These are phyloP conservation scores for Ochromonas danica DNA, from an alignment of 108 stramenopile species.

Conservation along the genomic window DNA sequence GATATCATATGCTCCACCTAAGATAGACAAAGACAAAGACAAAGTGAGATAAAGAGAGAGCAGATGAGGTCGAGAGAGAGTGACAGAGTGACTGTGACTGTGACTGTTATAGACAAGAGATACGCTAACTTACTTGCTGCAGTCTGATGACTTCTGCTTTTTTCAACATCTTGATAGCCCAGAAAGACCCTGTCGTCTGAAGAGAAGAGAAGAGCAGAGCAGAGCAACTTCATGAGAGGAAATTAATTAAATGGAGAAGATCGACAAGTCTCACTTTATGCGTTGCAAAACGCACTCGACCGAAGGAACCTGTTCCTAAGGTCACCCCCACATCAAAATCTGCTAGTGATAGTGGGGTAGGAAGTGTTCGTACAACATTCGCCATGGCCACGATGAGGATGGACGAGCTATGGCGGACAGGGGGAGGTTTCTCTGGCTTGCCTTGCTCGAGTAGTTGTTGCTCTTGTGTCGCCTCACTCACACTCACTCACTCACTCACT, in stretches of 20 bases:
- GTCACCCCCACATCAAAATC: constrained; percentile 76
- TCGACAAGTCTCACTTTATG: constrained; percentile 49
- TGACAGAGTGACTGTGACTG: not conserved
- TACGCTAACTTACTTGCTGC: constrained; percentile 49
- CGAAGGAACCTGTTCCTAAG: constrained; percentile 77
- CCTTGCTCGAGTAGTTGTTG: too few species aligned
- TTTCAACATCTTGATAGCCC: constrained; percentile 78
- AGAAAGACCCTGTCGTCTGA: constrained; percentile 48
- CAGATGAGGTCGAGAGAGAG: too few species aligned
- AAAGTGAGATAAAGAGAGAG: not conserved
- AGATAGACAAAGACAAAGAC: not conserved
- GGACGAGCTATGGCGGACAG: too few species aligned
- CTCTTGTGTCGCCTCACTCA: too few species aligned
- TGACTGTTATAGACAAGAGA: not conserved
- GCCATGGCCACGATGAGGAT: too few species aligned
- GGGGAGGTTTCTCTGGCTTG: too few species aligned
- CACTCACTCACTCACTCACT: too few species aligned
- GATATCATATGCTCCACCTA: constrained; percentile 74
- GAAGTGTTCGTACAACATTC: not conserved
- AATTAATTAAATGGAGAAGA: not conserved
- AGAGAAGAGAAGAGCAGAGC: not conserved
- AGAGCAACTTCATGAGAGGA: too few species aligned
- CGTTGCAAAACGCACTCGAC: constrained; percentile 72
- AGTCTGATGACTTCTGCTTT: constrained; percentile 65
- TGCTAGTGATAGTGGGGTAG: constrained; percentile 40